Base-by-base conservation (phyloP, 2,329 filamentous ascomycete genomes). In the Aphanoascus verrucosus region DNA sequence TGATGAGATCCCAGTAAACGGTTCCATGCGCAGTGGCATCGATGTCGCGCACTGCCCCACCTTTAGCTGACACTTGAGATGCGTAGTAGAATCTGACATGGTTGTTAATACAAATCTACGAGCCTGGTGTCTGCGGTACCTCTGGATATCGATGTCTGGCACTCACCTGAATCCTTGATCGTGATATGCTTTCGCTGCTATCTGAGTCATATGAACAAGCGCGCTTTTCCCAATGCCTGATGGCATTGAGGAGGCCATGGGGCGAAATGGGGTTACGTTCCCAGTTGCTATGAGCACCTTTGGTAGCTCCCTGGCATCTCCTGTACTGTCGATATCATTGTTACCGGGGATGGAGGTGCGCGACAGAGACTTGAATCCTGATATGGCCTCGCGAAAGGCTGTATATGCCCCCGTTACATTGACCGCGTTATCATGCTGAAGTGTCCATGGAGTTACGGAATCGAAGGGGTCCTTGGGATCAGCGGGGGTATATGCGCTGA, bases 1-100 rank as follows among this genome's bases (percentile, higher is more conserved):
- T 49, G n/a, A 49, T 23, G n/a, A 49, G 19, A 28, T 49, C 35
- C 46, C 47, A 49, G 47, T 28, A 49, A 14, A 32, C 5, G 15
- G 9, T 20, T 14, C 47, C 32, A 37, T 49, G 32, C 20, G 47
- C 47, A 49, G 17, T 20, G 11, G 47, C 47, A 40, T 49, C 34
- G 2, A 37, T 2, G 12, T 23, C 11, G 32, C 28, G 47, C 8
- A 49, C 47, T 17, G 32, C 19, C 1, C 8, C 32, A 37, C 32
- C 34, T 40, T 11, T 23, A 7, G 34, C 11, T 20, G 47, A 3
- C 4, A 49, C 47, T 31, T 31, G 19, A 14, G 44, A 48, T 20
- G 47, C 34, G 34, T 35, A 49, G 34, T 49, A 41, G n/a, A 20
- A 49, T 40, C 47, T 41, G 20, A 15, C 8, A 38, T 7, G 20